These are phyloP conservation scores for Mikania micrantha DNA, from an alignment of 129 eudicot species.

Conservation along the genomic window DNA sequence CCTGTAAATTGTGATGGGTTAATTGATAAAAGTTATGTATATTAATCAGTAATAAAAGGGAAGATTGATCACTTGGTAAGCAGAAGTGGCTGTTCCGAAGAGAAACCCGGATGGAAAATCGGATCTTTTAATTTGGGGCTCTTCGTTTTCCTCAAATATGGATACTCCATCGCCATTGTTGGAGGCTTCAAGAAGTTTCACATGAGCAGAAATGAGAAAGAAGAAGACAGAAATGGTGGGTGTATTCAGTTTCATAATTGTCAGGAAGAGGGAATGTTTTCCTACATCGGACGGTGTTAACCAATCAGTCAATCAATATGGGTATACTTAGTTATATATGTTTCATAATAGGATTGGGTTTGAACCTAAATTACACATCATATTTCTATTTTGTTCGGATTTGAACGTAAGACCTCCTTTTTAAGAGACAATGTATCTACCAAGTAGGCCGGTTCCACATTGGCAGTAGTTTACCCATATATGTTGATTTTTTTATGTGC, in stretches of 20 bases:
- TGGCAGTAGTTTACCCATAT: too few relatives aligned
- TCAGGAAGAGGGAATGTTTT: not conserved
- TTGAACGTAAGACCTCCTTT: too few relatives aligned
- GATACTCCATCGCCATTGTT: not conserved
- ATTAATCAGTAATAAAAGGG: not conserved
- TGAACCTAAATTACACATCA: too few relatives aligned
- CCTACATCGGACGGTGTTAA: too few relatives aligned
- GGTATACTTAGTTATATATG: too few relatives aligned
- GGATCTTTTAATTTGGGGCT: slow-evolving; percentile 30
- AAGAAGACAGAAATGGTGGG: not conserved
- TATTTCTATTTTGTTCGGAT: too few relatives aligned
- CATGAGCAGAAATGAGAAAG: slow-evolving; percentile 4
- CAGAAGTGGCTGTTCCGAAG: slow-evolving; percentile 71
- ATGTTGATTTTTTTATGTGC: too few relatives aligned
- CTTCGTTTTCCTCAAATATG: slow-evolving; percentile 3
- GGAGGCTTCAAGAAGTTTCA: slow-evolving; percentile 11
- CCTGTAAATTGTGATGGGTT: slow-evolving; percentile 5
- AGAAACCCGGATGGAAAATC: slow-evolving; percentile 67
- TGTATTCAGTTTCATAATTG: not conserved
- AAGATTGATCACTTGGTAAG: slow-evolving; percentile 52
- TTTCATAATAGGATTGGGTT: too few relatives aligned
- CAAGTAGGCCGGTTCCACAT: too few relatives aligned
- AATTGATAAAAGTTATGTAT: not conserved
- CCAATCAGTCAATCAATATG: too few relatives aligned
- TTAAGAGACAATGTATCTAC: too few relatives aligned